Evolutionary conservation across 192 early-diverging fungal genomes (phyloP).

Genomic region (Phycomyces blakesleeanus): DNA sequence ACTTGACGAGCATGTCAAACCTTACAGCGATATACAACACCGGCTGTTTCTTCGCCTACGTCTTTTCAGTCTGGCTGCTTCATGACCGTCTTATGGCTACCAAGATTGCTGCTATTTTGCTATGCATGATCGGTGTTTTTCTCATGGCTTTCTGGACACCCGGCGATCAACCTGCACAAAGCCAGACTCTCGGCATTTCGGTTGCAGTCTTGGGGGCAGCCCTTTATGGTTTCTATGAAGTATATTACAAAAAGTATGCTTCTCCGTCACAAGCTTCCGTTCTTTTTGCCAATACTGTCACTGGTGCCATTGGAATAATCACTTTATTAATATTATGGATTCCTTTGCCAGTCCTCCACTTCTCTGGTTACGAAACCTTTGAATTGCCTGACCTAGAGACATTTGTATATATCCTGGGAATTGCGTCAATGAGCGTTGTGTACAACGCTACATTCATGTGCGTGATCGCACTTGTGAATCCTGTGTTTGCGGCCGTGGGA

Average conservation of each 20-base stretch:
- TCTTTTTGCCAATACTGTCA: conserved; percentile 71
- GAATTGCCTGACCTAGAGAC: conserved; percentile 55
- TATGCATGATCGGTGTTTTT: conserved; percentile 67
- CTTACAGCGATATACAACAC: conserved; percentile 82
- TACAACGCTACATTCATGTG: conserved; percentile 81
- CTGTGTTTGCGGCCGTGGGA: conserved; percentile 73
- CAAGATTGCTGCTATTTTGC: conserved; percentile 61
- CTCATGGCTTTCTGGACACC: conserved; percentile 53
- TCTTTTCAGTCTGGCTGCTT: conserved; percentile 70
- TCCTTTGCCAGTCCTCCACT: conserved; percentile 68
- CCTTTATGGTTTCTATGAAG: conserved; percentile 75
- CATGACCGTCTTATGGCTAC: conserved; percentile 54
- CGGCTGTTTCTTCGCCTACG: conserved; percentile 78
- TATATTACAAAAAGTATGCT: conserved; percentile 76
- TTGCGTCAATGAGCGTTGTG: conserved; percentile 64
- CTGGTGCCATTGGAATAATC: conserved; percentile 64
- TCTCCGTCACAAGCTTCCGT: conserved; percentile 58
- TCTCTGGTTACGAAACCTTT: conserved; percentile 60
- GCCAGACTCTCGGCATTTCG: conserved; percentile 40
- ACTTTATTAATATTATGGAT: conserved; percentile 67
- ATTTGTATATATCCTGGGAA: conserved; percentile 53
- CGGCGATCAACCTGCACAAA: background rate
- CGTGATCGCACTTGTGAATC: conserved; percentile 65
- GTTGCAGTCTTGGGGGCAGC: conserved; percentile 62
- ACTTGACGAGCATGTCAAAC: conserved; percentile 70